Conservation (phyloP, 805 yeast species). For the Danielia reshetovae region DNA sequence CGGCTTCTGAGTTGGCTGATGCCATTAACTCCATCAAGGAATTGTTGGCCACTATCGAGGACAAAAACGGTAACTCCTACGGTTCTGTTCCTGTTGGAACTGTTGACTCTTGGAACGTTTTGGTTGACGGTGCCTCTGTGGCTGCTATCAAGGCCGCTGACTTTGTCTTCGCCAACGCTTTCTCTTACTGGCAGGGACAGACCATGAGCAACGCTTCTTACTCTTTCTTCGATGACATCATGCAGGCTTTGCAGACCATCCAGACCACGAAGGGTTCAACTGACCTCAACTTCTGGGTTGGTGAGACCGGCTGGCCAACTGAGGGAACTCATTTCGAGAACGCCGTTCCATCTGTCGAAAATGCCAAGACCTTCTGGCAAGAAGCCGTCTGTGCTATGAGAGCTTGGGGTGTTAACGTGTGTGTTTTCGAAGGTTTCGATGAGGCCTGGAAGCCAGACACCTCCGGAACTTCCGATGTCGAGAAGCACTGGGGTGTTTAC, state of each 20-base stretch:
- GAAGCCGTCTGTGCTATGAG: conserved; percentile 89
- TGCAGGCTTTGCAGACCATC: conserved; percentile 91
- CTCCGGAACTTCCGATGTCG: conserved; percentile 81
- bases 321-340: conserved; percentile 68
- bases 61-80: conserved; percentile 79
- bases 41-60: conserved; percentile 58
- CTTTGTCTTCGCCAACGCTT: conserved; percentile 87
- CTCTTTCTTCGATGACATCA: conserved; percentile 93
- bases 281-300: conserved; percentile 88
- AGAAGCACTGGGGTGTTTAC: conserved; percentile 94
- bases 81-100: conserved; percentile 76
- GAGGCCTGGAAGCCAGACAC: conserved; percentile 95
- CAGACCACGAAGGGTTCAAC: conserved; percentile 85
- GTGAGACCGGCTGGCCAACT: conserved; percentile 98
- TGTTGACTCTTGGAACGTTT: conserved; percentile 93
- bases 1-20: conserved; percentile 69
- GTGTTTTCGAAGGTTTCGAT: conserved; percentile 92
- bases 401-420: conserved; percentile 93
- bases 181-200: conserved; percentile 99
- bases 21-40: conserved; percentile 61
- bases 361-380: conserved; percentile 81
- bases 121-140: conserved; percentile 71
- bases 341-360: conserved; percentile 64
- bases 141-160: conserved; percentile 81
- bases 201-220: conserved; percentile 74